Conservation (phyloP, 2,329 filamentous ascomycete genomes). For the Pseudocercospora musae region DNA sequence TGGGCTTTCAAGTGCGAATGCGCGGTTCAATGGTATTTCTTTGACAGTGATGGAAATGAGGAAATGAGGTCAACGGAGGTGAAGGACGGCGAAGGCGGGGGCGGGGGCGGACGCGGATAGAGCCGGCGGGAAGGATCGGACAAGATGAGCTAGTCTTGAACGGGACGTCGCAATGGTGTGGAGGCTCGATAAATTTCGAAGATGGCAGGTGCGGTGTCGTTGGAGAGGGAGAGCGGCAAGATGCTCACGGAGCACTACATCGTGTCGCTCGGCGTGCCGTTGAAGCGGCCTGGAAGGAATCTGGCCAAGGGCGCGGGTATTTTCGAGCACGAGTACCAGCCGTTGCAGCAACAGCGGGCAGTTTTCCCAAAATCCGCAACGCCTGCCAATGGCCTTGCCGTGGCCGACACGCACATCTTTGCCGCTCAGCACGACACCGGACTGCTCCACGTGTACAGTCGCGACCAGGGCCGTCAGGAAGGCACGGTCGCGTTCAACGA, state of each 20-base stretch:
- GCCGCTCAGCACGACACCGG: slow-evolving; percentile 89
- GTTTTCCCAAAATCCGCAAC: slow-evolving; percentile 90
- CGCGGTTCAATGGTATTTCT: not conserved
- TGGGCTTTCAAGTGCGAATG: not conserved
- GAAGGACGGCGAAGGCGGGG: too few relatives aligned
- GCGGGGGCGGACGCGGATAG: too few relatives aligned
- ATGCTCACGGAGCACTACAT: slow-evolving; percentile 53
- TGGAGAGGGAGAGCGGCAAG: not conserved
- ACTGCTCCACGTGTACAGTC: slow-evolving; percentile 79
- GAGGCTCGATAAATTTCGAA: not conserved
- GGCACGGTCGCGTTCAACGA: slow-evolving; percentile 84
- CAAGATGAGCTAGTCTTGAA: not conserved
- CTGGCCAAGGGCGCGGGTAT: slow-evolving; percentile 76
- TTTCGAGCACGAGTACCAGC: slow-evolving; percentile 78
- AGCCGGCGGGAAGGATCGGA: too few relatives aligned
- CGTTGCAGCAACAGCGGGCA: slow-evolving; percentile 68
- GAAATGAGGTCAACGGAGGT: too few relatives aligned
- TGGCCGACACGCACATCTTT: slow-evolving; percentile 80
- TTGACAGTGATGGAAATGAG: not conserved
- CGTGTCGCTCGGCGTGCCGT: slow-evolving; percentile 46
- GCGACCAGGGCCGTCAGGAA: slow-evolving; percentile 77
- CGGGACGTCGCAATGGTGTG: not conserved
- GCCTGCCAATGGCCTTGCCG: slow-evolving; percentile 72
- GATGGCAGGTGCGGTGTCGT: not conserved
- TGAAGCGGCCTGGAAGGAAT: slow-evolving; percentile 45